Evolutionary conservation across 768 basidiomycete species (phyloP).

Genomic region (Kwoniella heveanensis): DNA sequence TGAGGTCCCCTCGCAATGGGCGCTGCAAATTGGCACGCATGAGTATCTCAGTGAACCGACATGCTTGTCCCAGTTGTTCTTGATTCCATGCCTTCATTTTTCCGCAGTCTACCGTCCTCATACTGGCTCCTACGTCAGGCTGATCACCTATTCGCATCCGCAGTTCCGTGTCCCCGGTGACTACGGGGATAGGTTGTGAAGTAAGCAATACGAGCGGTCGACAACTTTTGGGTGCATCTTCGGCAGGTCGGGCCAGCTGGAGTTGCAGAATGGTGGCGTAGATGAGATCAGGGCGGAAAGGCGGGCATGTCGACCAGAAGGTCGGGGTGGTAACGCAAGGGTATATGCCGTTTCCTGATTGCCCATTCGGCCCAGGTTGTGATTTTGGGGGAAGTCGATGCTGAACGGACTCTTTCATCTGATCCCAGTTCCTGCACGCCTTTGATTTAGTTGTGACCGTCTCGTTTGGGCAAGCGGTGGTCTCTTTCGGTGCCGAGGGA

Average conservation of each 20-base stretch:
- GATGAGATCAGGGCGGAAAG: constrained; percentile 10
- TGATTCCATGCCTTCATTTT: constrained; percentile 30
- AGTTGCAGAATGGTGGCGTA: constrained; percentile 29
- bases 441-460: constrained; percentile 1
- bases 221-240: constrained; percentile 7
- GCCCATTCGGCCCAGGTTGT: neutral
- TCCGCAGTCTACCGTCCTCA: constrained; percentile 16
- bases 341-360: constrained; percentile 23
- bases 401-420: constrained; percentile 3
- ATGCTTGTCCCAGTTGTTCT: constrained; percentile 20
- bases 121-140: constrained; percentile 5
- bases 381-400: constrained; percentile 2
- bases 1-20: constrained; percentile 11
- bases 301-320: constrained; percentile 30
- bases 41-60: constrained; percentile 29
- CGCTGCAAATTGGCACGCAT: constrained; percentile 30
- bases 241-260: constrained; percentile 5
- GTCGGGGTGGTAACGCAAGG: constrained; percentile 1
- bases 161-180: constrained; percentile 7
- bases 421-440: neutral
- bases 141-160: constrained; percentile 13
- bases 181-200: constrained; percentile 23
- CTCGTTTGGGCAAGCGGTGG: neutral
- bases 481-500: constrained; percentile 8
- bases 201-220: constrained; percentile 31